Base-by-base conservation (phyloP, 805 yeast genomes). In the Wickerhamomyces canadensis region DNA sequence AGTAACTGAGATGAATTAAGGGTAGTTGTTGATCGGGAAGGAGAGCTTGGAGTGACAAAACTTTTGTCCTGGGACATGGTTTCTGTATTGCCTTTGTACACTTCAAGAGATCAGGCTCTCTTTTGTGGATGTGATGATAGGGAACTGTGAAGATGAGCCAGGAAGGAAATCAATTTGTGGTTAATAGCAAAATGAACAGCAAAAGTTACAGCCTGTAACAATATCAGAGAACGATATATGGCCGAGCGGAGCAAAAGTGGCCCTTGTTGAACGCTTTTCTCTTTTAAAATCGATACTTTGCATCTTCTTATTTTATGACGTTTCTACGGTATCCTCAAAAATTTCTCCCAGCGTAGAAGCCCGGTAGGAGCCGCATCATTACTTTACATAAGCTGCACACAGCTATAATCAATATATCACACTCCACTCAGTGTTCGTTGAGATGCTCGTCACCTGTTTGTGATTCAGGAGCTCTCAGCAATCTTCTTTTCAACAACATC, bases 401-500 rank as follows among this genome's bases (percentile, higher is more conserved):
- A n/a, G n/a, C n/a, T n/a, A n/a, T n/a, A n/a, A n/a, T n/a, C n/a
- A n/a, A n/a, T n/a, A n/a, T n/a, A n/a, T n/a, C n/a, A n/a, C n/a
- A n/a, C n/a, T n/a, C n/a, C n/a, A n/a, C n/a, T n/a, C n/a, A n/a
- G n/a, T n/a, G n/a, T n/a, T n/a, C n/a, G n/a, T n/a, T n/a, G n/a
- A n/a, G n/a, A n/a, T n/a, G n/a, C n/a, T n/a, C n/a, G n/a, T n/a
- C n/a, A n/a, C n/a, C n/a, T n/a, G n/a, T n/a, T n/a, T n/a, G n/a
- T n/a, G n/a, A n/a, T n/a, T n/a, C n/a, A n/a, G 23, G 38, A 34
- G 16, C 37, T 39, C 14, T 49, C 46, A 14, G 52, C 56, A 37
- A 73, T 53, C 48, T 80, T 81, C 32, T 63, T 61, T 41, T 76
- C 70, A 24, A 84, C 93, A 34, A 74, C 66, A 47, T 75, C 75